These are phyloP conservation scores for Ophiorrhiza pumila DNA, from an alignment of 257 asterid species.

Conservation along the genomic window DNA sequence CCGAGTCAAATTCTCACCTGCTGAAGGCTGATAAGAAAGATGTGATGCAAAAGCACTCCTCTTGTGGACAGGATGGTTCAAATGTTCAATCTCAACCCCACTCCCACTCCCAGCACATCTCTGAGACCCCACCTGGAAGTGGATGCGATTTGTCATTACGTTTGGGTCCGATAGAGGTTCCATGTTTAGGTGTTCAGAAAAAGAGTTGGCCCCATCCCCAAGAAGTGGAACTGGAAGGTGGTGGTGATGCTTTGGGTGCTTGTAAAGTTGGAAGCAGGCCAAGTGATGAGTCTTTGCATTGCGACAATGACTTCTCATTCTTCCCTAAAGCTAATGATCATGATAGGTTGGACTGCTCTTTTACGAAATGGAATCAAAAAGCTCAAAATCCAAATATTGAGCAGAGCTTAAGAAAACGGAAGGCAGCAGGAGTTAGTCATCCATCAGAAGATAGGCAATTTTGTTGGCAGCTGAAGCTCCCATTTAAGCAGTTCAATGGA, in stretches of 20 bases:
- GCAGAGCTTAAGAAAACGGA: constrained; percentile 18
- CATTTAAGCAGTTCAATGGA: constrained; percentile 20
- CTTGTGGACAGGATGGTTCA: constrained; percentile 22
- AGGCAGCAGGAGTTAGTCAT: constrained; percentile 13
- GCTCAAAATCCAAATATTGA: constrained; percentile 21
- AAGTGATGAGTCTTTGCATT: constrained; percentile 23
- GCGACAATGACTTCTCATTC: constrained; percentile 24
- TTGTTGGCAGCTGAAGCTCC: constrained; percentile 27
- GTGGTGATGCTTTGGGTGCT: constrained; percentile 16
- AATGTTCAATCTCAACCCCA: constrained; percentile 21
- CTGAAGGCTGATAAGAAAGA: constrained; percentile 24
- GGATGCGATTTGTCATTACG: constrained; percentile 82
- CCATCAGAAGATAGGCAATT: constrained; percentile 24
- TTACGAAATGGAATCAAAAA: constrained; percentile 18
- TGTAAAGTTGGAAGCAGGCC: constrained; percentile 24
- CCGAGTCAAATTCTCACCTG: constrained; percentile 24
- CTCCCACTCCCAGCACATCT: constrained; percentile 13
- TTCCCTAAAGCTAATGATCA: constrained; percentile 18
- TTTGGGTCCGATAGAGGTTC: constrained; percentile 53
- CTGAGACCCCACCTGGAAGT: constrained; percentile 28
- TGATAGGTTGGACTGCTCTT: constrained; percentile 15
- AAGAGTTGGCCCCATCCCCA: constrained; percentile 21
- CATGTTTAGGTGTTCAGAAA: constrained; percentile 27
- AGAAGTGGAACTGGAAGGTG: constrained; percentile 31
- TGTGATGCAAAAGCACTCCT: constrained; percentile 15